phyloP scores from a whole-genome alignment of 106 monocot genomes.

The Dioscorea zingiberensis region DNA sequence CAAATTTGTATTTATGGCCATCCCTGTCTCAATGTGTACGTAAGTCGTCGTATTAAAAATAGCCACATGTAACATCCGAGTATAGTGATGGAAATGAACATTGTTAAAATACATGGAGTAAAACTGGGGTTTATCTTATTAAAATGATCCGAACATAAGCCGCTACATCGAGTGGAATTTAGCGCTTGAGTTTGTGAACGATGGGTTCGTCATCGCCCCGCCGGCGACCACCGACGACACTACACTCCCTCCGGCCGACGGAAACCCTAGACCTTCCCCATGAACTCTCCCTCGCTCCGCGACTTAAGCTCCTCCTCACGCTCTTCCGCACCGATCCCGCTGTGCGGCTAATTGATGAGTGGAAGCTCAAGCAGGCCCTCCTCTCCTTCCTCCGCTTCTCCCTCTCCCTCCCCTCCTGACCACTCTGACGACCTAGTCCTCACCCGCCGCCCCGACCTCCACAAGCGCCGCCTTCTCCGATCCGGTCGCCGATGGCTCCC shows the following conservation, averaged over 20 bases:
- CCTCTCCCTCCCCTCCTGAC: conserved; percentile 43
- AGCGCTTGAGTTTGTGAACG: no score
- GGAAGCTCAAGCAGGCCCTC: conserved; percentile 74
- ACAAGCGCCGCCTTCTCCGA: conserved; percentile 85
- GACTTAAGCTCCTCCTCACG: conserved; percentile 70
- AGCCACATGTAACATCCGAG: no score
- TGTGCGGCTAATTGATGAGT: conserved; percentile 84
- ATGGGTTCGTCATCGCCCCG: background rate
- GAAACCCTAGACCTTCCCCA: conserved; percentile 38
- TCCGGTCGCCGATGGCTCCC: conserved; percentile 65
- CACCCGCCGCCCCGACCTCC: conserved; percentile 55
- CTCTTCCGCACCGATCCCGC: conserved; percentile 86
- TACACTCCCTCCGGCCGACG: background rate
- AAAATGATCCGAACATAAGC: no score
- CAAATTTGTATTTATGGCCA: no score
- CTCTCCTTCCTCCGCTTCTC: conserved; percentile 67
- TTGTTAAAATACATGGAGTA: no score
- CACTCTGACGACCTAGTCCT: conserved; percentile 69
- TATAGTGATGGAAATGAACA: no score
- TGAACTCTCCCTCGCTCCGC: conserved; percentile 68
- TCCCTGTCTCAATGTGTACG: no score
- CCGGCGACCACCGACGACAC: conserved; percentile 19
- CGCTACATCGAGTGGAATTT: no score
- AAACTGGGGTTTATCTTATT: no score
- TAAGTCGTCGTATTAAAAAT: no score